Percentiles rank a stretch among this genome's conserved stretches.
These are phyloP conservation scores for Chaetomium tenue DNA, from an alignment of 495 filamentous ascomycete genomes.

Conservation along the genomic window DNA sequence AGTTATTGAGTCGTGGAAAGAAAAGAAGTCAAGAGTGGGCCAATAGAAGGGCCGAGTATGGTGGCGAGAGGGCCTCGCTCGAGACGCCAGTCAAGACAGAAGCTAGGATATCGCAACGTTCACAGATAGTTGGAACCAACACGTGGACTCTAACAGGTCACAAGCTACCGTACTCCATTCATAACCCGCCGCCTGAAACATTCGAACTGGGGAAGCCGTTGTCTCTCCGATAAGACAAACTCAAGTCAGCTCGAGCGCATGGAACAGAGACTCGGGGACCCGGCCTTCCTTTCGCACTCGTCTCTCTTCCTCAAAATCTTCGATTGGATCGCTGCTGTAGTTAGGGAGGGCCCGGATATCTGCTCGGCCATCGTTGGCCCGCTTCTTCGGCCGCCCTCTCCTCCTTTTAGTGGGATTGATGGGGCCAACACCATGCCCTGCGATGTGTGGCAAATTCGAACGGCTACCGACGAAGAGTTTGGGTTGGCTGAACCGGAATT, in stretches of 20 bases:
- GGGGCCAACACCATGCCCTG: not conserved
- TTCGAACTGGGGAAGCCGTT: not conserved
- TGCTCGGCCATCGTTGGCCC: constrained; percentile 38
- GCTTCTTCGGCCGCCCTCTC: constrained; percentile 37
- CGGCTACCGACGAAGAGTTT: constrained; percentile 45
- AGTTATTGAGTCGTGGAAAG: not conserved
- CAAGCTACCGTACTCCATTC: not conserved
- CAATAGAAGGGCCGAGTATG: not conserved
- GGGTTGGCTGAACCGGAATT: constrained; percentile 40
- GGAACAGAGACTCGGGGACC: constrained; percentile 21
- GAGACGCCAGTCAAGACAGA: not conserved
- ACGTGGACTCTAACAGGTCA: not conserved
- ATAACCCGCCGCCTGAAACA: not conserved
- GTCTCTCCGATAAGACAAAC: not conserved
- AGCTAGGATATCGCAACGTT: not conserved
- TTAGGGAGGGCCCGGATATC: constrained; percentile 45
- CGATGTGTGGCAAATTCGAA: constrained; percentile 18
- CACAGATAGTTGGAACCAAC: not conserved
- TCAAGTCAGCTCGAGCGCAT: constrained; percentile 24
- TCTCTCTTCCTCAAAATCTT: constrained; percentile 42
- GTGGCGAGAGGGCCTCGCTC: constrained; percentile 5
- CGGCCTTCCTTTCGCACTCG: constrained; percentile 7
- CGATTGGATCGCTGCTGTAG: constrained; percentile 47
- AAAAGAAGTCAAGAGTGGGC: not conserved
- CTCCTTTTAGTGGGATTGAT: constrained; percentile 24